phyloP scores from a whole-genome alignment of 495 filamentous ascomycete species.

The Baudoinia panamericana region DNA sequence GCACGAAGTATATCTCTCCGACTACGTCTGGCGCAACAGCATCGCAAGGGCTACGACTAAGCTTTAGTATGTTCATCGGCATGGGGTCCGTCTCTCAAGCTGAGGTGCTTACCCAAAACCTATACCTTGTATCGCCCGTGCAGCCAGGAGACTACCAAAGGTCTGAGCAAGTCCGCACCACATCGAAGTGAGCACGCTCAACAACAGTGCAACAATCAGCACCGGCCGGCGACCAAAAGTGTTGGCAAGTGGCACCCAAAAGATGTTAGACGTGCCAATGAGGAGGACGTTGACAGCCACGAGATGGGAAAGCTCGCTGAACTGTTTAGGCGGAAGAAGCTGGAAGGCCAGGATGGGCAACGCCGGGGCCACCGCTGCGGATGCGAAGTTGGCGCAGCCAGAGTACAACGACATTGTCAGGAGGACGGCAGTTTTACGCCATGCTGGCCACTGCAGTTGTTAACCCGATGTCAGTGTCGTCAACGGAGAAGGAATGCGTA shows the following conservation, averaged over 20 bases:
- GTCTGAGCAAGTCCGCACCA: conserved; percentile 22
- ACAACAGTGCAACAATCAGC: conserved; percentile 16
- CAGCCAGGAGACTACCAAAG: conserved; percentile 23
- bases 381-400: conserved; percentile 15
- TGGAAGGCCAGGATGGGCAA: conserved; percentile 8
- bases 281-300: conserved; percentile 23
- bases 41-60: too few species aligned
- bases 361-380: conserved; percentile 16
- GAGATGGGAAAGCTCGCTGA: conserved; percentile 13
- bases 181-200: conserved; percentile 18
- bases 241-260: conserved; percentile 25
- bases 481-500: neutral
- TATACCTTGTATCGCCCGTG: conserved; percentile 21
- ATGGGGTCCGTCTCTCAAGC: too few species aligned
- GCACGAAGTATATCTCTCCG: conserved; percentile 25
- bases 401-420: conserved; percentile 14
- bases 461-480: neutral
- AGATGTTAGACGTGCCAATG: conserved; percentile 22
- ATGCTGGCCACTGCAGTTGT: conserved; percentile 14
- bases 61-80: too few species aligned
- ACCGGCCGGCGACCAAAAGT: conserved; percentile 23
- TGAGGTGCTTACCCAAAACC: conserved; percentile 19
- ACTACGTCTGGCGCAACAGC: conserved; percentile 24
- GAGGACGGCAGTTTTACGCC: conserved; percentile 21
- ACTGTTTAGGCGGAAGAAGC: conserved; percentile 3